Percentiles rank a stretch among this genome's conserved stretches.
These are phyloP conservation scores for Candida nonsorbophila DNA, from an alignment of 805 yeast species.

Conservation along the genomic window DNA sequence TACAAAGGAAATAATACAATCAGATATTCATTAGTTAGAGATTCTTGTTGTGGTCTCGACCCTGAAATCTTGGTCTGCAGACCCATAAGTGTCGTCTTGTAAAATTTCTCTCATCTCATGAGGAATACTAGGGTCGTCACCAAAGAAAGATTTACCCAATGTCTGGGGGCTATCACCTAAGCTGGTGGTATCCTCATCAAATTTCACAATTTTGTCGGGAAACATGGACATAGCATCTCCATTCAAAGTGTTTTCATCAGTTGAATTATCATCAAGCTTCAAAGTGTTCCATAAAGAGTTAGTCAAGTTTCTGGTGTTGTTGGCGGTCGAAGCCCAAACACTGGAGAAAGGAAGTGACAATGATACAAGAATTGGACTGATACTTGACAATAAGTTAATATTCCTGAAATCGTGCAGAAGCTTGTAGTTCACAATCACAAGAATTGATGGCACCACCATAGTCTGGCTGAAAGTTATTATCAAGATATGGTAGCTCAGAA, in stretches of 20 bases:
- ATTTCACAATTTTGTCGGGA: conserved; percentile 8
- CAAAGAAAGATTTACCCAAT: not conserved
- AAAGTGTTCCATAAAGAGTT: conserved; percentile 2
- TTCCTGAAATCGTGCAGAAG: conserved; percentile 1
- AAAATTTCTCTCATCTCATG: conserved; percentile 8
- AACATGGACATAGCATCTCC: conserved; percentile 8
- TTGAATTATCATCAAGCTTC: conserved; percentile 1
- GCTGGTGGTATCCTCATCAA: conserved; percentile 2
- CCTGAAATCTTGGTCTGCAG: no score
- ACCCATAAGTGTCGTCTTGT: no score
- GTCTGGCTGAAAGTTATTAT: conserved; percentile 81
- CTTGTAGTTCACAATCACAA: conserved; percentile 50
- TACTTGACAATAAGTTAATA: conserved; percentile 7
- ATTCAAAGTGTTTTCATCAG: conserved; percentile 8
- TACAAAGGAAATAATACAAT: no score
- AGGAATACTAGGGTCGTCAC: conserved; percentile 3
- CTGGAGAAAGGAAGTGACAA: conserved; percentile 77
- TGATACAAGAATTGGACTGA: conserved; percentile 7
- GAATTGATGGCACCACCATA: conserved; percentile 67
- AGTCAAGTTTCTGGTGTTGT: conserved; percentile 24
- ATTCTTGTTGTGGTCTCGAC: no score
- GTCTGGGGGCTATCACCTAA: not conserved
- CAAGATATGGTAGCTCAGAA: conserved; percentile 75
- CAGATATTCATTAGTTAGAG: no score
- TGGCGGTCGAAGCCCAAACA: conserved; percentile 79